phyloP scores from a whole-genome alignment of 2,329 filamentous ascomycete genomes.

The Orbilia blumenaviensis region DNA sequence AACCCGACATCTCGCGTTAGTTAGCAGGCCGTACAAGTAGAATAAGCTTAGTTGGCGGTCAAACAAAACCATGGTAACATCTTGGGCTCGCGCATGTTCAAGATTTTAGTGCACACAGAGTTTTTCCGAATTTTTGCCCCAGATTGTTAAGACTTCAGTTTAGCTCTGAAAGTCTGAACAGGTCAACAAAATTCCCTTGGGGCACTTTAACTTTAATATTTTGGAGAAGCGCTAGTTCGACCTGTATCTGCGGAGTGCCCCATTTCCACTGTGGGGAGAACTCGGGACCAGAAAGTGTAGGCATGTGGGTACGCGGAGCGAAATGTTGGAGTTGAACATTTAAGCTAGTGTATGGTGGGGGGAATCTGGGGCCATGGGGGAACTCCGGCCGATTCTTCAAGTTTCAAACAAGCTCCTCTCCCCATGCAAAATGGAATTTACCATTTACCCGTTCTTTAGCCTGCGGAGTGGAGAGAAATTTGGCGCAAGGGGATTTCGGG shows the following conservation, averaged over 20 bases:
- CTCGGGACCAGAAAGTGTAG: not conserved
- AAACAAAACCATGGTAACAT: not conserved
- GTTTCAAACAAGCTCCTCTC: slow-evolving; percentile 16
- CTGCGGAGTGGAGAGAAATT: slow-evolving; percentile 12
- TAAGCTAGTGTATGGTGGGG: no score
- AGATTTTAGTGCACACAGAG: not conserved
- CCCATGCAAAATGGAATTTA: not conserved
- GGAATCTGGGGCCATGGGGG: slow-evolving; percentile 28
- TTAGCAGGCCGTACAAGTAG: not conserved
- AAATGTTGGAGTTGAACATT: not conserved
- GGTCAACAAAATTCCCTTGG: not conserved
- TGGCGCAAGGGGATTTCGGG: not conserved
- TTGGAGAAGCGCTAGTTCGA: not conserved
- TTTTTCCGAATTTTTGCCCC: slow-evolving; percentile 37
- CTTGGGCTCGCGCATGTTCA: not conserved
- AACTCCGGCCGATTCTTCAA: slow-evolving; percentile 12
- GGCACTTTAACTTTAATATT: not conserved
- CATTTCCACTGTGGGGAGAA: not conserved
- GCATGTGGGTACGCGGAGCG: not conserved
- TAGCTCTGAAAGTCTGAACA: not conserved
- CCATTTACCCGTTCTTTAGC: slow-evolving; percentile 36
- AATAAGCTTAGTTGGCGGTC: not conserved
- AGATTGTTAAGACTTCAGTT: not conserved
- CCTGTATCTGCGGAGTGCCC: not conserved
- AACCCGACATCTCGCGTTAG: no score